Evolutionary conservation across 768 basidiomycete genomes (phyloP).

Genomic region (Boletus insuetus): DNA sequence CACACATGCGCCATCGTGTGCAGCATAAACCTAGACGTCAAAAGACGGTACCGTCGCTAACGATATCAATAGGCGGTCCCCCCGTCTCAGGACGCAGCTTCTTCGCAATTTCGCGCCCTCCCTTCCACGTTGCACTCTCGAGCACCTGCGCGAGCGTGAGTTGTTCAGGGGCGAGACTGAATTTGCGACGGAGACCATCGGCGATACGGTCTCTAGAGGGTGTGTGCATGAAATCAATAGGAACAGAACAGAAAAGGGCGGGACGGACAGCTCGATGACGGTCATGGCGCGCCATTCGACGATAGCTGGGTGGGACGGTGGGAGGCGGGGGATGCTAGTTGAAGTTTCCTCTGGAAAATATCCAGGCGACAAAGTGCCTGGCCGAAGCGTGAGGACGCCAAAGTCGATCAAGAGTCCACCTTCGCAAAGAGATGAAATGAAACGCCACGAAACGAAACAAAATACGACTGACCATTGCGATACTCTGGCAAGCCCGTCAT

Average conservation of each 20-base stretch:
- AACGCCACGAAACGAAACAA: background rate
- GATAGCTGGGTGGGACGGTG: constrained; percentile 83
- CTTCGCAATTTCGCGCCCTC: constrained; percentile 90
- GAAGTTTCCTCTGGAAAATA: constrained; percentile 25
- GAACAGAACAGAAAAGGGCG: background rate
- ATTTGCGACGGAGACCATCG: constrained; percentile 57
- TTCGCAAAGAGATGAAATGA: too few species aligned
- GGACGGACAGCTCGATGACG: constrained; percentile 80
- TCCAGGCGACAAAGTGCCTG: constrained; percentile 49
- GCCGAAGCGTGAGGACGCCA: constrained; percentile 70
- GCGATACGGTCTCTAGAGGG: constrained; percentile 73
- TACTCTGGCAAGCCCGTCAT: constrained; percentile 96
- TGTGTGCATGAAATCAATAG: background rate
- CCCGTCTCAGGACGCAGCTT: constrained; percentile 66
- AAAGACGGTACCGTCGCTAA: constrained; percentile 44
- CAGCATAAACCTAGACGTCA: background rate
- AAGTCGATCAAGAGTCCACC: constrained; percentile 88
- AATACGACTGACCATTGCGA: constrained; percentile 60
- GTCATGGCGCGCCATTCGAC: constrained; percentile 98
- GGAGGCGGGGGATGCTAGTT: constrained; percentile 55
- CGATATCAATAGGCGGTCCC: constrained; percentile 84
- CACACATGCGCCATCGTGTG: too few species aligned
- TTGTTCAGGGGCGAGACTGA: constrained; percentile 36
- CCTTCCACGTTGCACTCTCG: constrained; percentile 96
- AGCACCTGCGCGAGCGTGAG: constrained; percentile 76